Evolutionary conservation across 2,329 filamentous ascomycete genomes (phyloP).

Genomic region (Madurella mycetomatis): DNA sequence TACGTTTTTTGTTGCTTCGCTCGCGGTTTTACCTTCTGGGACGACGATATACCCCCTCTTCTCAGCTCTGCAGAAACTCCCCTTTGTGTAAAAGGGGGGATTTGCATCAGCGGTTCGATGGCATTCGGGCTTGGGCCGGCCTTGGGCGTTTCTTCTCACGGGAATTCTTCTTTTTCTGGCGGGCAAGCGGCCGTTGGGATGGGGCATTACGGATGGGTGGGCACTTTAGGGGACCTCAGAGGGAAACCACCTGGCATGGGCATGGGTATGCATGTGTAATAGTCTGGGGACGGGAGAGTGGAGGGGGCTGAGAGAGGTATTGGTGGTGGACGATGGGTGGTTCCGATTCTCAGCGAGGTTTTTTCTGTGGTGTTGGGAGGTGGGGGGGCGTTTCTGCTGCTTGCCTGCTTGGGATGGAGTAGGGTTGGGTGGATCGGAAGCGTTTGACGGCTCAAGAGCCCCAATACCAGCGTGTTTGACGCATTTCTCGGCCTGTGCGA

Average conservation of each 20-base stretch:
- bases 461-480: background rate
- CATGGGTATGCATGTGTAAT: too few species aligned
- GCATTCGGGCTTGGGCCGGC: background rate
- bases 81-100: background rate
- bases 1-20: slow-evolving; percentile 1
- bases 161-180: background rate
- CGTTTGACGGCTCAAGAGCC: background rate
- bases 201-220: too few species aligned
- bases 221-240: too few species aligned
- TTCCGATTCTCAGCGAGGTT: too few species aligned
- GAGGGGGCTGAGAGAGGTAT: too few species aligned
- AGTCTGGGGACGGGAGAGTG: too few species aligned
- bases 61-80: background rate
- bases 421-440: background rate
- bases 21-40: background rate
- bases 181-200: background rate
- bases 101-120: slow-evolving; percentile 1
- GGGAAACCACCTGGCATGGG: too few species aligned
- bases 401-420: background rate
- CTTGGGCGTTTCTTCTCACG: background rate
- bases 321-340: too few species aligned
- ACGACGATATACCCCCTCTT: background rate
- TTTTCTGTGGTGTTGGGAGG: too few species aligned
- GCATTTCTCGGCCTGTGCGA: background rate
- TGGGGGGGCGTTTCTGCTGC: background rate